Percentiles rank a stretch among this genome's conserved stretches.
These are phyloP conservation scores for Talaromyces stipitatus DNA, from an alignment of 495 filamentous ascomycete genomes.

Conservation along the genomic window DNA sequence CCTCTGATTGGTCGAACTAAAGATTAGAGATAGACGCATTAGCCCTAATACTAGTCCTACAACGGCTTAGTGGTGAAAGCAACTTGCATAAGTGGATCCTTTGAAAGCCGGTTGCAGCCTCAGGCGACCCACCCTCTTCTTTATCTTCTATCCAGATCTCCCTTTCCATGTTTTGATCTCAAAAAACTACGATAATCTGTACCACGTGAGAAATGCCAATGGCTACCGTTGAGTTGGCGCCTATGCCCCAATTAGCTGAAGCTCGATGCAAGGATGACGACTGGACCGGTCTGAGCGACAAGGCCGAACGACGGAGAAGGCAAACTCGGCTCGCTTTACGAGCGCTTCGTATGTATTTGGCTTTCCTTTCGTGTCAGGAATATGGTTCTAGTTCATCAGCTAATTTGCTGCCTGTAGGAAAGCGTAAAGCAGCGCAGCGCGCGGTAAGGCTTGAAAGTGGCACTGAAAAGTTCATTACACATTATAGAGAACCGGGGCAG, in stretches of 20 bases:
- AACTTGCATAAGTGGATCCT: constrained; percentile 2
- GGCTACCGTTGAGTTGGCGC: background rate
- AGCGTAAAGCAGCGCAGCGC: constrained; percentile 1
- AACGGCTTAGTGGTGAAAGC: background rate
- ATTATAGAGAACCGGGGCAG: background rate
- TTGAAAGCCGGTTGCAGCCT: background rate
- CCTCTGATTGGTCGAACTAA: background rate
- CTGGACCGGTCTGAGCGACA: constrained; percentile 31
- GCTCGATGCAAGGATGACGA: constrained; percentile 13
- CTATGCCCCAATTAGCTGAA: constrained; percentile 1
- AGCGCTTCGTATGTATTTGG: constrained; percentile 24
- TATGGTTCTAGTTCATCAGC: background rate
- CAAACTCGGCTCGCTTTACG: constrained; percentile 41
- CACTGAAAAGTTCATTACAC: background rate
- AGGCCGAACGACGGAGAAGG: constrained; percentile 26
- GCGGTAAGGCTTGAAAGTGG: background rate
- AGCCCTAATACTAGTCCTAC: background rate
- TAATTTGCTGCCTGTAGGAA: background rate
- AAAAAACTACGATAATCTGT: background rate
- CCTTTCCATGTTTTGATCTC: background rate
- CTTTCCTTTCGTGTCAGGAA: background rate
- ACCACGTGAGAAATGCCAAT: background rate
- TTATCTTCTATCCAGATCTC: background rate
- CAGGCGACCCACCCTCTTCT: background rate
- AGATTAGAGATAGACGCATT: background rate